phyloP scores from a whole-genome alignment of 2,329 filamentous ascomycete species.

The Gyromitra esculenta region DNA sequence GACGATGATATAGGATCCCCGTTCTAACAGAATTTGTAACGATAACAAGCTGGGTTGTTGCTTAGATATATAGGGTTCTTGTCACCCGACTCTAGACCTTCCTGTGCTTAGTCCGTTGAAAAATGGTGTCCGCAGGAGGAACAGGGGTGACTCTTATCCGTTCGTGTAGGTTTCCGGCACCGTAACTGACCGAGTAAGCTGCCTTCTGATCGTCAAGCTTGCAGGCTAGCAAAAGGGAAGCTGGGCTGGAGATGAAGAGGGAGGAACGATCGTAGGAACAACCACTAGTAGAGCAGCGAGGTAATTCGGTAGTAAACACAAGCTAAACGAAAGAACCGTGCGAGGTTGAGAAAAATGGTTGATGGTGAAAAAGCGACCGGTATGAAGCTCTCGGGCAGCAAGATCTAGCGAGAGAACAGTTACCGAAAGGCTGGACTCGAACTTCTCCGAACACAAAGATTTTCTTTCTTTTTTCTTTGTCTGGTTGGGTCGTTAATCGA shows the following conservation, averaged over 20 bases:
- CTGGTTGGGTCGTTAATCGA: conserved; percentile 20
- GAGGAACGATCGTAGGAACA: conserved; percentile 18
- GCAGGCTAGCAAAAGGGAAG: conserved; percentile 30
- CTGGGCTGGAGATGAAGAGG: conserved; percentile 20
- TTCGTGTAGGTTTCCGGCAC: conserved; percentile 44
- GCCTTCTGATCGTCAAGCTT: conserved; percentile 32
- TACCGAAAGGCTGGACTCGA: conserved; percentile 12
- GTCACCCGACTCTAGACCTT: conserved; percentile 41
- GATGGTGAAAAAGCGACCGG: conserved; percentile 12
- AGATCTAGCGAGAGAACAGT: conserved; percentile 25
- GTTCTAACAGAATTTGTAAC: conserved; percentile 40
- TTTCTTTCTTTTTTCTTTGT: conserved; percentile 31
- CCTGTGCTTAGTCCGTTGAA: conserved; percentile 27
- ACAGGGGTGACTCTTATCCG: conserved; percentile 45
- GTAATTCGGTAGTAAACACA: conserved; percentile 22
- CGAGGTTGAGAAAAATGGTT: neutral
- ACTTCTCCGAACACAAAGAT: conserved; percentile 28
- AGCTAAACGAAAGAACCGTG: conserved; percentile 32
- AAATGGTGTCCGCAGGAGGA: conserved; percentile 27
- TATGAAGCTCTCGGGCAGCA: conserved; percentile 7
- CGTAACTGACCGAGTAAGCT: conserved; percentile 42
- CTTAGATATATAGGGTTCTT: conserved; percentile 44
- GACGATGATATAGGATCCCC: conserved; percentile 46
- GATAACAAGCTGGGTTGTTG: conserved; percentile 45
- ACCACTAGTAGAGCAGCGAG: conserved; percentile 19